Evolutionary conservation across 495 filamentous ascomycete species (phyloP).

Genomic region (Lophium mytilinum): DNA sequence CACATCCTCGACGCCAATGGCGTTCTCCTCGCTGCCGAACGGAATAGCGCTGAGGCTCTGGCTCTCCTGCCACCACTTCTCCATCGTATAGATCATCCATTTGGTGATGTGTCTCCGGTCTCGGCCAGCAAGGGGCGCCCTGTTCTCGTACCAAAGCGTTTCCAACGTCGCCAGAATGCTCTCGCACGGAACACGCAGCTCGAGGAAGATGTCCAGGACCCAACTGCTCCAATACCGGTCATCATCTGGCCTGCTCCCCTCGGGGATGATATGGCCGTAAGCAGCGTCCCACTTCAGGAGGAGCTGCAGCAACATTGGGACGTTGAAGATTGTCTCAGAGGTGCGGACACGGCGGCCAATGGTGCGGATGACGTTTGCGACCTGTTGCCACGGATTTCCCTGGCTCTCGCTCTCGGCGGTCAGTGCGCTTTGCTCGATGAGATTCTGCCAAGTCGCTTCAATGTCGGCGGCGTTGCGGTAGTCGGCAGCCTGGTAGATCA

Average conservation of each 20-base stretch:
- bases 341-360: constrained; percentile 72
- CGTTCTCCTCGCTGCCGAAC: constrained; percentile 34
- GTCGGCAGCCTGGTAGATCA: constrained; percentile 82
- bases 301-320: constrained; percentile 68
- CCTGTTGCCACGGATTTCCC: constrained; percentile 65
- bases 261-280: neutral
- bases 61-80: constrained; percentile 56
- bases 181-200: constrained; percentile 67
- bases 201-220: constrained; percentile 74
- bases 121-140: constrained; percentile 68
- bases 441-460: constrained; percentile 69
- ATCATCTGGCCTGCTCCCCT: neutral
- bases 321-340: constrained; percentile 68
- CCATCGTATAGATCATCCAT: constrained; percentile 54
- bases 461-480: constrained; percentile 79
- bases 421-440: constrained; percentile 63
- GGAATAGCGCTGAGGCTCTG: constrained; percentile 41
- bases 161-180: constrained; percentile 70
- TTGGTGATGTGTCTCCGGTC: constrained; percentile 52
- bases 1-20: constrained; percentile 22
- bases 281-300: constrained; percentile 38
- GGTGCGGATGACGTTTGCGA: constrained; percentile 63
- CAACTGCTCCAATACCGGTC: constrained; percentile 57
- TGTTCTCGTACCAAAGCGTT: constrained; percentile 71
- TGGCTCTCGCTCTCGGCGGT: constrained; percentile 48